Evolutionary conservation across 2,329 filamentous ascomycete genomes (phyloP), one percentile per base, ranked within the genome.

Genomic region (Herpotrichia juniperi): DNA sequence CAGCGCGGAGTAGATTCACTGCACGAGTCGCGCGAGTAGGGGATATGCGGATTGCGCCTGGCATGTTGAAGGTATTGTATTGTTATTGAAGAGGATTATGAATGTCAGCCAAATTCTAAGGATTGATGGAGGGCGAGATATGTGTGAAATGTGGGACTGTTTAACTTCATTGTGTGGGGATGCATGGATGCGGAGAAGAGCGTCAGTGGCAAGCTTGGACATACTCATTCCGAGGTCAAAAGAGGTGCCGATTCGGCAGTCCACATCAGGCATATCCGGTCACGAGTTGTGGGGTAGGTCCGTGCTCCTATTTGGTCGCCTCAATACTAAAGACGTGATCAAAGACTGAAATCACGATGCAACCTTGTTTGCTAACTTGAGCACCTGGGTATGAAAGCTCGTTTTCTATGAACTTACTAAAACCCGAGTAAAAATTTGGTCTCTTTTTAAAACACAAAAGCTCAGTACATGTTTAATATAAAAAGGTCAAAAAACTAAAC

Each of bases 1-100:
- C 86, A n/a, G 93, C 93, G 48, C 90, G 87, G 44, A 97, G 86
- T 44, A 93, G 82, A 61, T 83, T 90, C 53, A 86, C 77, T 14
- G 90, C 90, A 60, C 87, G 81, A 42, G 82, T 79, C 37, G 79
- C 79, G 49, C 76, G 73, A 2, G 78, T 75, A 24, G 79, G 78
- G 43, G 63, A 56, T 52, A 71, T 69, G 9, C 69, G 68, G 9
- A 72, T 47, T n/a, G 43, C 49, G 17, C 22, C 43, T 2, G 42
- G 24, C 43, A 46, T 46, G 3, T 46, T 46, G 39, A 46, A 31
- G n/a, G 9, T 3, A 19, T 17, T 24, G n/a, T 42, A 6, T 28
- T 7, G 25, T 24, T 21, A 30, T 30, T 7, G 21, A 12, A 43
- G 25, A 16, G 25, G 19, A 31, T 21, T 4, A 11, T 22, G 30